Evolutionary conservation across 306 rosid species (phyloP).

Genomic region (Sesbania bispinosa): DNA sequence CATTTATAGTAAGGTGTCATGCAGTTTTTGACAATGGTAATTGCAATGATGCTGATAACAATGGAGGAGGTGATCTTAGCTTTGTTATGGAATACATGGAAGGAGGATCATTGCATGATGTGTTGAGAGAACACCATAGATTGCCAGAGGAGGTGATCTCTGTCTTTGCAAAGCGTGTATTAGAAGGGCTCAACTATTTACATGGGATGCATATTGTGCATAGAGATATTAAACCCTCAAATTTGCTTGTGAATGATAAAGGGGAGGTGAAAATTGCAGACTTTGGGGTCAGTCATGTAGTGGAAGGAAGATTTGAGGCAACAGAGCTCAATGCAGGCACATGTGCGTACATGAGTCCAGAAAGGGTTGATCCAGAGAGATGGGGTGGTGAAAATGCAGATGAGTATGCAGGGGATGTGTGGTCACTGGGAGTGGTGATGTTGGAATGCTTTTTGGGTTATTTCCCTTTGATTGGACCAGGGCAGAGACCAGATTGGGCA

Average conservation of each 20-base stretch:
- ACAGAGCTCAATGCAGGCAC: constrained; percentile 39
- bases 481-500: constrained; percentile 55
- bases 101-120: constrained; percentile 56
- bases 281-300: constrained; percentile 60
- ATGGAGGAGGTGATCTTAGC: constrained; percentile 30
- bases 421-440: constrained; percentile 63
- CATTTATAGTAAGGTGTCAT: constrained; percentile 47
- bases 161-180: constrained; percentile 34
- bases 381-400: constrained; percentile 45
- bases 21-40: constrained; percentile 38
- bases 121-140: constrained; percentile 29
- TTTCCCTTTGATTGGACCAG: constrained; percentile 49
- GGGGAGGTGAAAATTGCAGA: constrained; percentile 72
- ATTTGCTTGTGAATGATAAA: constrained; percentile 45
- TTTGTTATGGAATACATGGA: constrained; percentile 66
- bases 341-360: constrained; percentile 74
- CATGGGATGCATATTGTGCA: constrained; percentile 62
- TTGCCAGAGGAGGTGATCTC: constrained; percentile 45
- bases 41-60: neutral
- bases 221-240: constrained; percentile 71
- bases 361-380: constrained; percentile 59
- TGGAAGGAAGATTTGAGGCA: constrained; percentile 10
- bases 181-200: constrained; percentile 52
- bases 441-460: constrained; percentile 52
- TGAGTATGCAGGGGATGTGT: constrained; percentile 60